Conservation (phyloP, 192 early-diverging fungal species). For the Coemansia sp. region DNA sequence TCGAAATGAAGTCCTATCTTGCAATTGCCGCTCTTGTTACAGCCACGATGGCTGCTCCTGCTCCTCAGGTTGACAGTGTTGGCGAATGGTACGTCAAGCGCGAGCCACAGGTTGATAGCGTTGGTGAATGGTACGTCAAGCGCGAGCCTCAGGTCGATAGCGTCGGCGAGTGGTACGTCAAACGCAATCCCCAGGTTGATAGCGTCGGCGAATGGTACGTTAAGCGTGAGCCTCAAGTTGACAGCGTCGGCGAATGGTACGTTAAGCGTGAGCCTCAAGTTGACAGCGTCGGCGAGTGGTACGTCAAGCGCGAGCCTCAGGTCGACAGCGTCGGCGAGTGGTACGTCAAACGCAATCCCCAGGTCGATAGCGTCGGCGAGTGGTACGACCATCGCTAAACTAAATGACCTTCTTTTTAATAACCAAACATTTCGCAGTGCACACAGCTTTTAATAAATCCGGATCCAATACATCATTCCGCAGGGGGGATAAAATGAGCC, state of each 20-base stretch:
- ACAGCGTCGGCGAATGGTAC: neutral
- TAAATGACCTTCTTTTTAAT: no score
- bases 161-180: neutral
- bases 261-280: neutral
- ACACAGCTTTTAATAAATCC: neutral
- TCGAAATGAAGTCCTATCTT: conserved; percentile 2
- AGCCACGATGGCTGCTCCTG: conserved; percentile 5
- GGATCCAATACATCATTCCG: neutral
- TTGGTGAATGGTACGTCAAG: neutral
- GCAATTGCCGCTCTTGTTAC: neutral
- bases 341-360: neutral
- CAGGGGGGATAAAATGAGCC: no score
- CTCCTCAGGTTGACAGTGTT: conserved; percentile 1
- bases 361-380: neutral
- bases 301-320: neutral
- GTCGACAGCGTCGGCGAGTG: conserved; percentile 1
- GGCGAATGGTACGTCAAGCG: conserved; percentile 1
- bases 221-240: neutral
- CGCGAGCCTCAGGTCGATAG: neutral
- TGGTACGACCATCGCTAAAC: neutral
- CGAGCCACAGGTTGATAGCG: conserved; percentile 2
- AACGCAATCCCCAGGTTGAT: neutral
- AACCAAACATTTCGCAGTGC: no score
- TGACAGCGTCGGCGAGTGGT: neutral
- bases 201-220: neutral